phyloP scores from a whole-genome alignment of 148 eudicot species.

The Drosera capensis region DNA sequence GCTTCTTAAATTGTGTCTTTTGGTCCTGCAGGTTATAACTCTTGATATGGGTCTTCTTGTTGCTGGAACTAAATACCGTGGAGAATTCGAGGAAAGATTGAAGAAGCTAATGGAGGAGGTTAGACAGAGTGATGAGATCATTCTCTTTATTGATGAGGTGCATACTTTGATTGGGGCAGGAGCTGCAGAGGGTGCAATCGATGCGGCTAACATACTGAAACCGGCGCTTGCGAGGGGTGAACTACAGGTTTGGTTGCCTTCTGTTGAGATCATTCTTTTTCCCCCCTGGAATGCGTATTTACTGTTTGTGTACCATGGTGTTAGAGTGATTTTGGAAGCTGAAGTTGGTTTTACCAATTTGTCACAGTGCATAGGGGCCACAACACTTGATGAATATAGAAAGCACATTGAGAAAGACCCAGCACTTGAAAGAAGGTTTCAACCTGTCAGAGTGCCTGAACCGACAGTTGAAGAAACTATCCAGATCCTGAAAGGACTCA shows the following conservation, averaged over 20 bases:
- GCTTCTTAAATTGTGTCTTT: not conserved
- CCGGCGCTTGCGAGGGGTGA: conserved; percentile 33
- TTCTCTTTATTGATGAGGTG: conserved; percentile 27
- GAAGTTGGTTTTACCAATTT: not conserved
- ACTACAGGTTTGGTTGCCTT: too few species aligned
- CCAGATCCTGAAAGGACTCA: conserved; percentile 69
- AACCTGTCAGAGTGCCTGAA: conserved; percentile 88
- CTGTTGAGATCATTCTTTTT: too few species aligned
- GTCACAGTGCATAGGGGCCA: conserved; percentile 78
- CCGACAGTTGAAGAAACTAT: conserved; percentile 83
- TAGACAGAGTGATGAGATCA: conserved; percentile 22
- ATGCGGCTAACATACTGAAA: conserved; percentile 27
- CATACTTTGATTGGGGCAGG: conserved; percentile 20
- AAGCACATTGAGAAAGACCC: conserved; percentile 92
- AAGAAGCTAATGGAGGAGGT: conserved; percentile 30
- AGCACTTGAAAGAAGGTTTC: conserved; percentile 78
- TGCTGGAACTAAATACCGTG: conserved; percentile 22
- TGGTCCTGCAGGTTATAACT: conserved; percentile 18
- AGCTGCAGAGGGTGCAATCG: conserved; percentile 30
- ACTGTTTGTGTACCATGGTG: too few species aligned
- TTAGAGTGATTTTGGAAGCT: not conserved
- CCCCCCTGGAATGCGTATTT: too few species aligned
- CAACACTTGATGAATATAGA: conserved; percentile 85
- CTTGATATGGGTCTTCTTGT: conserved; percentile 31
- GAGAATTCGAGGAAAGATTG: conserved; percentile 24